phyloP scores from a whole-genome alignment of 83 land plant species.

The Thuja plicata region DNA sequence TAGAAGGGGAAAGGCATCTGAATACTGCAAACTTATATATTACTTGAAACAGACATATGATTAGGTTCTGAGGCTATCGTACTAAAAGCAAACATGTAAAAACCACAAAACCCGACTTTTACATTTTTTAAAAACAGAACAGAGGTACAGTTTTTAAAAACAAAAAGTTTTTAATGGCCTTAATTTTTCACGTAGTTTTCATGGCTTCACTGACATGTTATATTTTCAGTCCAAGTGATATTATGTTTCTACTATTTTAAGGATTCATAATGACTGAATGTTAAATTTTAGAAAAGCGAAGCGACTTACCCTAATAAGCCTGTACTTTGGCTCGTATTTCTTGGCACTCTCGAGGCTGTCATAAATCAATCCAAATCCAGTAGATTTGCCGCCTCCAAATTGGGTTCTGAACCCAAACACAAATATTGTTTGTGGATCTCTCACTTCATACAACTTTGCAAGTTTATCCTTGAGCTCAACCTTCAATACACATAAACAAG shows the following conservation, averaged over 20 bases:
- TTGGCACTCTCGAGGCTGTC: conserved; percentile 77
- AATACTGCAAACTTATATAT: no score
- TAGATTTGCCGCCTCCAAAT: conserved; percentile 91
- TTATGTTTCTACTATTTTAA: not conserved
- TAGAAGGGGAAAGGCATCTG: no score
- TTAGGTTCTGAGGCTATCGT: no score
- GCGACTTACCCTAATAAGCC: conserved; percentile 75
- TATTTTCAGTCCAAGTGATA: no score
- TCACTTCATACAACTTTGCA: conserved; percentile 73
- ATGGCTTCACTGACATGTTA: no score
- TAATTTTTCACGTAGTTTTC: no score
- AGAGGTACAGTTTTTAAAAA: no score
- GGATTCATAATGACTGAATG: not conserved
- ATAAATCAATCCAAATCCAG: conserved; percentile 87
- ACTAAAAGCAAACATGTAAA: no score
- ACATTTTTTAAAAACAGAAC: no score
- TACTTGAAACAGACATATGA: no score
- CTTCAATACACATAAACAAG: conserved; percentile 23
- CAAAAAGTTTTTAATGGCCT: no score
- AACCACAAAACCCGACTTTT: no score
- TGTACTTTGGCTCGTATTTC: conserved; percentile 88
- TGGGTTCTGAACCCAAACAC: conserved; percentile 87
- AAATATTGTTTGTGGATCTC: conserved; percentile 70
- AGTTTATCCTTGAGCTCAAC: conserved; percentile 86
- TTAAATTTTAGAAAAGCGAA: not conserved